These are phyloP conservation scores for Nemania sp. DNA, from an alignment of 2,329 filamentous ascomycete genomes.

Conservation along the genomic window DNA sequence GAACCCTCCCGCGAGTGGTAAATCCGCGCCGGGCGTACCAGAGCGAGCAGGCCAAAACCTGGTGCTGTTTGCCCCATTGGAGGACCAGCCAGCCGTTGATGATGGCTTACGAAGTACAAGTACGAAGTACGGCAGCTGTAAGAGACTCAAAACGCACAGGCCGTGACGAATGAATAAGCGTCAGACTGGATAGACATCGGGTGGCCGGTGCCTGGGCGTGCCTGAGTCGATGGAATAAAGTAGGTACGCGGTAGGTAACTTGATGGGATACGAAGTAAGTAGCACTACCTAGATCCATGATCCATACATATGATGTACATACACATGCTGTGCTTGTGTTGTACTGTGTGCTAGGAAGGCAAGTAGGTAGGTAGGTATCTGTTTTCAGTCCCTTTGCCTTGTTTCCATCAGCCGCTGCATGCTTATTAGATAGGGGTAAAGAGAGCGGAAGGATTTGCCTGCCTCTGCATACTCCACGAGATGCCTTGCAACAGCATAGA, in stretches of 20 bases:
- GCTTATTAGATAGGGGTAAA: slow-evolving; percentile 20
- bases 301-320: no score
- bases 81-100: slow-evolving; percentile 18
- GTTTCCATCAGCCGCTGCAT: slow-evolving; percentile 7
- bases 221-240: neutral
- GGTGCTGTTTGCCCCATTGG: slow-evolving; percentile 23
- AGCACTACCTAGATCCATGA: neutral
- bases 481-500: slow-evolving; percentile 4
- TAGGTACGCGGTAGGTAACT: no score
- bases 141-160: slow-evolving; percentile 13
- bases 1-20: slow-evolving; percentile 21
- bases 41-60: slow-evolving; percentile 18
- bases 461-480: slow-evolving; percentile 7
- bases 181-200: slow-evolving; percentile 5
- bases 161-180: slow-evolving; percentile 12
- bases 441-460: slow-evolving; percentile 12
- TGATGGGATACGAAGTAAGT: neutral
- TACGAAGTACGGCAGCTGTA: neutral
- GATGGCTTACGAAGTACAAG: slow-evolving; percentile 11
- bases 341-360: no score
- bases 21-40: slow-evolving; percentile 19
- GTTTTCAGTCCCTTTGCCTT: slow-evolving; percentile 16
- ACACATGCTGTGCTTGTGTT: no score
- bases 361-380: neutral
- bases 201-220: neutral